A percentile compares a stretch with the other conserved stretches of the same genome.
These are phyloP conservation scores for Chaetomium sp. DNA, from an alignment of 2,329 filamentous ascomycete species.

Conservation along the genomic window DNA sequence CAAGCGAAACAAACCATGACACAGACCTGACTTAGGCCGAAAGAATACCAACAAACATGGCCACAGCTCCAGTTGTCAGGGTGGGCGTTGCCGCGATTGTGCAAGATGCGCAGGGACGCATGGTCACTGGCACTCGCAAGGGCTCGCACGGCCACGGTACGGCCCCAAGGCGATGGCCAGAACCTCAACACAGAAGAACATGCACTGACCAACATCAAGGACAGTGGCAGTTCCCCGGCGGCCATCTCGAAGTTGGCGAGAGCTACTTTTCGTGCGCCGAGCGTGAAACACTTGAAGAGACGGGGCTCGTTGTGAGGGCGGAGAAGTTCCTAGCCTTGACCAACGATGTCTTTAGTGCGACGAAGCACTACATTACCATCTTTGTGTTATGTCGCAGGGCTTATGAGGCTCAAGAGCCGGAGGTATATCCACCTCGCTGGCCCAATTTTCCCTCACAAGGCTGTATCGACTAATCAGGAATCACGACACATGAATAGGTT, in stretches of 20 bases:
- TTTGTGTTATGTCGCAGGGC: conserved; percentile 53
- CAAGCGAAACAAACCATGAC: too few species aligned
- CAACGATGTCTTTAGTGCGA: conserved; percentile 58
- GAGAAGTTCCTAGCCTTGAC: conserved; percentile 53
- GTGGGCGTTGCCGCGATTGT: conserved; percentile 46
- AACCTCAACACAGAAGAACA: too few species aligned
- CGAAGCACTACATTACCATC: conserved; percentile 69
- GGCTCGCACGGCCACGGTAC: conserved; percentile 44
- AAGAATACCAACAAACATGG: background rate
- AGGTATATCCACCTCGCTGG: conserved; percentile 34
- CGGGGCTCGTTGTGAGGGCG: conserved; percentile 50
- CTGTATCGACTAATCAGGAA: background rate
- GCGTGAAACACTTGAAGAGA: conserved; percentile 66
- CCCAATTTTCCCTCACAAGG: too few species aligned
- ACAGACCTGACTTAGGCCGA: too few species aligned
- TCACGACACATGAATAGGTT: conserved; percentile 20
- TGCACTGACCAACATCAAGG: conserved; percentile 9
- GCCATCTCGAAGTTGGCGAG: conserved; percentile 68
- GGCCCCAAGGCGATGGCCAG: background rate
- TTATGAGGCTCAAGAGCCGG: conserved; percentile 42
- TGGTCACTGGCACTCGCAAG: conserved; percentile 43
- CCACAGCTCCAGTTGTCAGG: conserved; percentile 28
- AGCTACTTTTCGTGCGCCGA: conserved; percentile 54
- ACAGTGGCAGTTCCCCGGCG: conserved; percentile 60
- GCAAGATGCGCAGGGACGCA: conserved; percentile 34